Percentiles rank a stretch among this genome's conserved stretches.
These are phyloP conservation scores for Verticillium tricorpus DNA, from an alignment of 2,329 filamentous ascomycete genomes.

Conservation along the genomic window DNA sequence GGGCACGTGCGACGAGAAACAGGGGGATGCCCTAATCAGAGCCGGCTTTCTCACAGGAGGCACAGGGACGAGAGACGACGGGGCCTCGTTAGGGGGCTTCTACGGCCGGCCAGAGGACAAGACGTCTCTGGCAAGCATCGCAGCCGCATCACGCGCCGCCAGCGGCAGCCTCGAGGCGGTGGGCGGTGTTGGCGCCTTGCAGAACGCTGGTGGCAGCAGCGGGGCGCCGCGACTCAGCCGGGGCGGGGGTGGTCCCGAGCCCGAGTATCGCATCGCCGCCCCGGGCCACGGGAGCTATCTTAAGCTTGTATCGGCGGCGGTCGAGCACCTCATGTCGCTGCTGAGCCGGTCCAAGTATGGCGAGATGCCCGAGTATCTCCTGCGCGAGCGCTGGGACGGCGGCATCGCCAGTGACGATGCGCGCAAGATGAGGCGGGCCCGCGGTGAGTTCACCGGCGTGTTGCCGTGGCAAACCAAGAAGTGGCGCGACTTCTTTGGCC, in stretches of 20 bases:
- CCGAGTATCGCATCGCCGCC: conserved; percentile 50
- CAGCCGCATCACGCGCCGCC: conserved; percentile 58
- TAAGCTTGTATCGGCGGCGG: conserved; percentile 57
- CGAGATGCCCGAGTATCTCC: conserved; percentile 57
- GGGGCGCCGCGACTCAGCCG: conserved; percentile 26
- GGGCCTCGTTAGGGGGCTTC: conserved; percentile 12
- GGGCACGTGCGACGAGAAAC: conserved; percentile 15
- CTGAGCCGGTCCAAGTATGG: conserved; percentile 55
- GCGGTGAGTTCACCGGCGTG: conserved; percentile 53
- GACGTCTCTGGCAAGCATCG: conserved; percentile 55
- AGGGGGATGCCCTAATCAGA: conserved; percentile 55
- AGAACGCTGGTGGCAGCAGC: conserved; percentile 56
- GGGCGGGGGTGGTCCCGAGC: conserved; percentile 25
- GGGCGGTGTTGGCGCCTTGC: conserved; percentile 61
- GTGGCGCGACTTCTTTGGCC: conserved; percentile 67
- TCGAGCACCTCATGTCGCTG: conserved; percentile 57
- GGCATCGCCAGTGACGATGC: conserved; percentile 46
- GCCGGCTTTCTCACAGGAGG: conserved; percentile 62
- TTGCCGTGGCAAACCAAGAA: conserved; percentile 59
- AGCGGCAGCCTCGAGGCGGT: conserved; percentile 67
- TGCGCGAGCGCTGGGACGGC: conserved; percentile 69
- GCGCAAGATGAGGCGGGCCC: conserved; percentile 41
- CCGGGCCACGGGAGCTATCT: conserved; percentile 65
- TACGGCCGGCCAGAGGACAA: conserved; percentile 47
- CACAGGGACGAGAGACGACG: conserved; percentile 21